Percentiles rank a stretch among this genome's conserved stretches.
Conservation (phyloP, 805 yeast genomes). For the Saccharomycopsis amapae region DNA sequence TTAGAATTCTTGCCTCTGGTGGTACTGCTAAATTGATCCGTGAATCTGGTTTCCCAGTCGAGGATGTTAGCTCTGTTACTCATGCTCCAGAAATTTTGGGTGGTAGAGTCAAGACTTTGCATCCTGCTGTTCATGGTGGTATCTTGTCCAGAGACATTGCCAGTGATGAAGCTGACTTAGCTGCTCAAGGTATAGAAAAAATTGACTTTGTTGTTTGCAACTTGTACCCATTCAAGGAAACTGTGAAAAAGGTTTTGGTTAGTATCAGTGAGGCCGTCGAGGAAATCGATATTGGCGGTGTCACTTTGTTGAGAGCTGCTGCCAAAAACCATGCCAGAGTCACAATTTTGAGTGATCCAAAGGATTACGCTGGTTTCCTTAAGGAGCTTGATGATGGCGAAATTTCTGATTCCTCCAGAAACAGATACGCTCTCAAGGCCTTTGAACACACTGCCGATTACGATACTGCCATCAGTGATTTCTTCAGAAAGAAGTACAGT, state of each 20-base stretch:
- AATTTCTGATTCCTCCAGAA: conserved; percentile 65
- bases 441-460: conserved; percentile 98
- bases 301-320: conserved; percentile 94
- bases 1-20: conserved; percentile 91
- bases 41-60: conserved; percentile 97
- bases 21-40: conserved; percentile 93
- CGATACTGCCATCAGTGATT: conserved; percentile 92
- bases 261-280: conserved; percentile 97
- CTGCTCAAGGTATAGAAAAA: conserved; percentile 85
- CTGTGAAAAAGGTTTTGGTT: conserved; percentile 90
- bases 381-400: conserved; percentile 71
- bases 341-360: conserved; percentile 90
- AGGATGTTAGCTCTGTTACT: conserved; percentile 89
- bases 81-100: conserved; percentile 99
- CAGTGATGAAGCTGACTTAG: conserved; percentile 82
- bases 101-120: conserved; percentile 96
- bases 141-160: conserved; percentile 92
- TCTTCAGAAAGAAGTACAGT: conserved; percentile 93
- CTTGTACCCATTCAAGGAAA: conserved; percentile 96
- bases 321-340: conserved; percentile 98
- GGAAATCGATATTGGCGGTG: conserved; percentile 98
- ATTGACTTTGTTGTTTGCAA: conserved; percentile 97
- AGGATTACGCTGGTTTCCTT: conserved; percentile 81
- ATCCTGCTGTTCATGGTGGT: conserved; percentile 98
- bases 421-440: conserved; percentile 88